Evolutionary conservation across 768 basidiomycete genomes (phyloP), one percentile per base, ranked within the genome.

Genomic region (Ramaria rubella): DNA sequence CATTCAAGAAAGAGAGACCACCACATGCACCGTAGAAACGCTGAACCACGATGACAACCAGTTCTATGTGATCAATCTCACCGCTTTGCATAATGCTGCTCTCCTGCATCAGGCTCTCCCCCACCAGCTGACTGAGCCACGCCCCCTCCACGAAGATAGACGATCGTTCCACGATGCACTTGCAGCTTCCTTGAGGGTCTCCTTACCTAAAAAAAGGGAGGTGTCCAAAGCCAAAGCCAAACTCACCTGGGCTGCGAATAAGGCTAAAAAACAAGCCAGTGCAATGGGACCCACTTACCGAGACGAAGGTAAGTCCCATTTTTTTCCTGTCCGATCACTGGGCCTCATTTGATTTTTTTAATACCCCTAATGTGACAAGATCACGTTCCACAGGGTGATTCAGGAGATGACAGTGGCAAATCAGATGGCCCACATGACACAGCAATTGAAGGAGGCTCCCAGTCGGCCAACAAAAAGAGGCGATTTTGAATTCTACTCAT

Each of bases 51-150:
- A 46, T 19, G 49, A 36, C 3, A 29, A 31, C 14, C 54, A 63
- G 9, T 55, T 60, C 3, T 70, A 54, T 48, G 48, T 70, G 19
- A 48, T 70, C 52, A 70, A 69, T 36, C 61, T 60, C 6, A 65
- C 68, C 48, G 65, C 67, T 19, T 55, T 69, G n/a, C 68, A 70
- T 56, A 70, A 70, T 61, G 67, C 66, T 9, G 62, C 64, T 26
- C 62, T 65, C 26, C 33, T 70, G 26, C 64, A 62, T 1, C 43
- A 57, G 15, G 44, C 53, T 4, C 59, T 69, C 5, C 66, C 64
- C 21, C 55, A 36, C n/a, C n/a, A 38, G 11, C 36, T 38, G 11
- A 38, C 36, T 38, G 11, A n/a, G n/a, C 36, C 36, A 38, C 36
- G n/a, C 11, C 36, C 36, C 36, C n/a, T 38, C 11, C 11, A 11